phyloP scores from a whole-genome alignment of 345 rosid genomes.

The Ceriops tagal region DNA sequence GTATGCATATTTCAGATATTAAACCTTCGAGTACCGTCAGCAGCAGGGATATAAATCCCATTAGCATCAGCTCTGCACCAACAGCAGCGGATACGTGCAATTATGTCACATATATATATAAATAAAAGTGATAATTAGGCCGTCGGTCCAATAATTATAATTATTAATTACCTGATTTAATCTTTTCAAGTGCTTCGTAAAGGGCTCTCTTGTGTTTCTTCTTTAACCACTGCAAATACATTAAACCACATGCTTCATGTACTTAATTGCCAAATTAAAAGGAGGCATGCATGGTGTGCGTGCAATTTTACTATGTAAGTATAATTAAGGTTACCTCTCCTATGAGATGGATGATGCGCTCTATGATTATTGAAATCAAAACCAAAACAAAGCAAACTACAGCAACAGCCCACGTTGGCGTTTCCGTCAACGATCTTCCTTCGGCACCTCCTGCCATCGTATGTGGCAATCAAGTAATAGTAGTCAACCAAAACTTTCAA shows the following conservation, averaged over 20 bases:
- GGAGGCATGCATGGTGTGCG: too few species aligned
- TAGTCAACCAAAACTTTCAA: not conserved
- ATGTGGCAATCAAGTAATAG: not conserved
- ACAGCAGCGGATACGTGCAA: not conserved
- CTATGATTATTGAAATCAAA: constrained; percentile 33
- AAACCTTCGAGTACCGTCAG: constrained; percentile 29
- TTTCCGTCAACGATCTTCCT: constrained; percentile 34
- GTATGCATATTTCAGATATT: constrained; percentile 30
- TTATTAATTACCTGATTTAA: constrained; percentile 28
- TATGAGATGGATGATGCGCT: constrained; percentile 25
- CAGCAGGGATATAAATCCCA: constrained; percentile 43
- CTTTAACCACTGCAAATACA: constrained; percentile 25
- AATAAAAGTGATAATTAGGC: too few species aligned
- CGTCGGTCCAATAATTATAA: too few species aligned
- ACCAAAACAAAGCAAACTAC: constrained; percentile 34
- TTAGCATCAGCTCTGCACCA: constrained; percentile 39
- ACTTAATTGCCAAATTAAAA: not conserved
- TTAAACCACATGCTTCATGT: not conserved
- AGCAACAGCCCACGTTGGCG: constrained; percentile 48
- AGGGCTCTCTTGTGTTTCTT: constrained; percentile 32
- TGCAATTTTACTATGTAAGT: too few species aligned
- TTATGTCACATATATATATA: too few species aligned
- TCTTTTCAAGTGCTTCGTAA: constrained; percentile 37
- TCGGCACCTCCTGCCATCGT: constrained; percentile 23
- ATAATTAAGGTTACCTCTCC: constrained; percentile 18